Conservation (phyloP, 2,329 filamentous ascomycete genomes). For the Apiospora arundinis region DNA sequence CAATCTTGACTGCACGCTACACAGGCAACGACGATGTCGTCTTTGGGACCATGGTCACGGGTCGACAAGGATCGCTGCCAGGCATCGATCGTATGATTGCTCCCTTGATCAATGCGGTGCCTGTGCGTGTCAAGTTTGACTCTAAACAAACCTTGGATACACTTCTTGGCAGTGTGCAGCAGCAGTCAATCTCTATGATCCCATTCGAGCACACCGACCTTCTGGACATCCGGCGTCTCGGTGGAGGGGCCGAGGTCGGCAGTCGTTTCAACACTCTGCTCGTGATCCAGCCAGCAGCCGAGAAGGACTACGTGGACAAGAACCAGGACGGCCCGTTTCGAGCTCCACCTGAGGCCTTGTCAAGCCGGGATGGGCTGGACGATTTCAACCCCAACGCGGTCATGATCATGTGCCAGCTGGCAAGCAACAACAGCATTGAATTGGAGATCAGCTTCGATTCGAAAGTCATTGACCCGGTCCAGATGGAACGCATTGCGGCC, state of each 20-base stretch:
- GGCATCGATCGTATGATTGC: slow-evolving; percentile 21
- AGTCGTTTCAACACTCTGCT: slow-evolving; percentile 21
- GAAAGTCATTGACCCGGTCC: background rate
- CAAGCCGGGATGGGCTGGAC: slow-evolving; percentile 19
- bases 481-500: slow-evolving; percentile 18
- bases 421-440: background rate
- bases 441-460: slow-evolving; percentile 22
- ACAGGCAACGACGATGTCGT: slow-evolving; percentile 2
- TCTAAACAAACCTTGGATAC: background rate
- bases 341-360: background rate
- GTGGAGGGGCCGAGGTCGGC: background rate
- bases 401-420: slow-evolving; percentile 22
- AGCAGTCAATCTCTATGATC: slow-evolving; percentile 16
- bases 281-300: slow-evolving; percentile 1
- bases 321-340: background rate
- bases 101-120: slow-evolving; percentile 19
- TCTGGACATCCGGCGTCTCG: slow-evolving; percentile 11
- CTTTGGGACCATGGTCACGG: slow-evolving; percentile 19
- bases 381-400: slow-evolving; percentile 22
- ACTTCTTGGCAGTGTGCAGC: background rate
- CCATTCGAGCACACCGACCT: slow-evolving; percentile 17
- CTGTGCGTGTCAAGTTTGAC: slow-evolving; percentile 20
- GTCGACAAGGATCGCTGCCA: background rate
- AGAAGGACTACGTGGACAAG: background rate
- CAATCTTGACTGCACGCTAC: slow-evolving; percentile 7